phyloP scores from a whole-genome alignment of 768 basidiomycete genomes.

The Termitomyces sp. region DNA sequence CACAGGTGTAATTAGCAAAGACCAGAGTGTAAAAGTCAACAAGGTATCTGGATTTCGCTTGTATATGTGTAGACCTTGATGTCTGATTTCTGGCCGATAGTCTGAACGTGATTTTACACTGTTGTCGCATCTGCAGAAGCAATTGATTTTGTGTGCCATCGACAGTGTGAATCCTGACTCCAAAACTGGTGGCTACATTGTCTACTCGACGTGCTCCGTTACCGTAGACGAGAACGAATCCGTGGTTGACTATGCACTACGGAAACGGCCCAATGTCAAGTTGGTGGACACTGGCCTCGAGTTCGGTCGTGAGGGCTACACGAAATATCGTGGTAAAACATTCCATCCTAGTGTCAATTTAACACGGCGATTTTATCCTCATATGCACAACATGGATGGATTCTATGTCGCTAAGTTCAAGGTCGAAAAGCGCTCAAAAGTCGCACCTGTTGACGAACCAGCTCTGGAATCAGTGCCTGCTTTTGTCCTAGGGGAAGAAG shows the following conservation, averaged over 20 bases:
- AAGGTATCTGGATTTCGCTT: constrained; percentile 55
- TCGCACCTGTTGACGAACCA: constrained; percentile 24
- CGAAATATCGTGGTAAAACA: constrained; percentile 84
- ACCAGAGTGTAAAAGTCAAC: constrained; percentile 95
- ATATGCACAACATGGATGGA: constrained; percentile 99
- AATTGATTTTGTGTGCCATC: constrained; percentile 95
- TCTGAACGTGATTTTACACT: constrained; percentile 94
- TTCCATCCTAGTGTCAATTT: constrained; percentile 78
- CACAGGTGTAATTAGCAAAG: constrained; percentile 98
- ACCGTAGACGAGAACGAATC: constrained; percentile 98
- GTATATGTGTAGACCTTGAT: not conserved
- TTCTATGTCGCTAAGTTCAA: constrained; percentile 99
- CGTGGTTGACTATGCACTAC: constrained; percentile 95
- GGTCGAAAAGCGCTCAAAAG: constrained; percentile 75
- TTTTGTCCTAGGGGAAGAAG: constrained; percentile 25
- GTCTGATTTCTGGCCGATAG: constrained; percentile 34
- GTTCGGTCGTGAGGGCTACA: constrained; percentile 92
- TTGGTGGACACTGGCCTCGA: constrained; percentile 90
- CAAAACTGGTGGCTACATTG: constrained; percentile 88
- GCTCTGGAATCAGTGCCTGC: constrained; percentile 15
- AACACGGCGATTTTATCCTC: constrained; percentile 90
- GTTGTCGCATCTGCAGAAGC: constrained; percentile 96
- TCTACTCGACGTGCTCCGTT: constrained; percentile 98
- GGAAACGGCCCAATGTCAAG: constrained; percentile 89
- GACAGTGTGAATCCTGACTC: constrained; percentile 91